Conservation (phyloP, 169 alveolate genomes). For the Amoebophrya sp. region DNA sequence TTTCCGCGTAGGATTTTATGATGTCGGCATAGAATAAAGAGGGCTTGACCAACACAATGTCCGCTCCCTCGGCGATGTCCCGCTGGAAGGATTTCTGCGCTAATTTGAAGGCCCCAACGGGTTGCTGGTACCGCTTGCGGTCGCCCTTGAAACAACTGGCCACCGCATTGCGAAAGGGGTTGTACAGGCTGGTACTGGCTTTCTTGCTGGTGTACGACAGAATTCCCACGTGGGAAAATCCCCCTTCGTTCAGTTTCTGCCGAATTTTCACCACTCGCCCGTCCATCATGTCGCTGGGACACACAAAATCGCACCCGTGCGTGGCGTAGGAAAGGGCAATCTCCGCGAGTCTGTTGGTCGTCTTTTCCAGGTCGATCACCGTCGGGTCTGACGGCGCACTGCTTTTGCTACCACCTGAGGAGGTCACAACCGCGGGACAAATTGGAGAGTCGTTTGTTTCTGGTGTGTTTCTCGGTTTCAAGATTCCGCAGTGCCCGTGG, state of each 20-base stretch:
- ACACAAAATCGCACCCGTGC: neutral
- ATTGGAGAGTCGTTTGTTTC: too few species aligned
- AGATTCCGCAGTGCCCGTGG: constrained; percentile 25
- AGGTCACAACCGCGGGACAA: too few species aligned
- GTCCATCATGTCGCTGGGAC: constrained; percentile 31
- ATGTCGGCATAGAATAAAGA: neutral
- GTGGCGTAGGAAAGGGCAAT: neutral
- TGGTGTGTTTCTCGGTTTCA: too few species aligned
- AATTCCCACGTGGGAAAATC: neutral
- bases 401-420: too few species aligned
- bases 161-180: constrained; percentile 2
- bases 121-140: constrained; percentile 31
- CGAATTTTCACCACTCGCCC: neutral
- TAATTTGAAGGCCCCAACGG: neutral
- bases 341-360: neutral
- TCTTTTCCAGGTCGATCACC: neutral
- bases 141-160: neutral
- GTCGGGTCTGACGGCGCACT: neutral
- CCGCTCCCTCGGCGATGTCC: constrained; percentile 4
- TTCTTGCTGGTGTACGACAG: constrained; percentile 24
- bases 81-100: neutral
- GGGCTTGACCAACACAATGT: neutral
- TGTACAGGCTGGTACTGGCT: neutral
- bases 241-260: neutral
- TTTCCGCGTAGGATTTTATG: neutral